Conservation (phyloP, 768 basidiomycete genomes). For the Hortiboletus flavorubellus region DNA sequence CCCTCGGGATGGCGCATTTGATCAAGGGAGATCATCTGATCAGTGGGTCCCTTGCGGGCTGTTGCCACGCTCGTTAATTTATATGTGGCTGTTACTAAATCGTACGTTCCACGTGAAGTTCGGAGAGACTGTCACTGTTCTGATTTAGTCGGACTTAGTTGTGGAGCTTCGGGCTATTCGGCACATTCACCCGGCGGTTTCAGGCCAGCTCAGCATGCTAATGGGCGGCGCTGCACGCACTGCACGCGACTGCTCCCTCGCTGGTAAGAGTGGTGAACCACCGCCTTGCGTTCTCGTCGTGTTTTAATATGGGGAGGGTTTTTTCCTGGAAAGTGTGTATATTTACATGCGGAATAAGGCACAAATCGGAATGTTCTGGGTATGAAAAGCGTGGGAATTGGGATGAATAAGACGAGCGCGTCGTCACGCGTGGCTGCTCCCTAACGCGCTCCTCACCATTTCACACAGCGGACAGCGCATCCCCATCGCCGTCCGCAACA, state of each 20-base stretch:
- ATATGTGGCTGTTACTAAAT: slow-evolving; percentile 11
- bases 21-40: slow-evolving; percentile 22
- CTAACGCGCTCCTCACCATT: slow-evolving; percentile 38
- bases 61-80: slow-evolving; percentile 10
- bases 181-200: slow-evolving; percentile 10
- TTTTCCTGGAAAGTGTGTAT: slow-evolving; percentile 6
- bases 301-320: slow-evolving; percentile 9
- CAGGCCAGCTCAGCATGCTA: slow-evolving; percentile 9
- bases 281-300: slow-evolving; percentile 12
- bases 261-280: slow-evolving; percentile 3
- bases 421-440: slow-evolving; percentile 36
- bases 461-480: slow-evolving; percentile 38
- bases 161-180: slow-evolving; percentile 19
- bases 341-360: slow-evolving; percentile 17
- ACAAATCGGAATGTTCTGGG: slow-evolving; percentile 23
- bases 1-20: slow-evolving; percentile 23
- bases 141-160: slow-evolving; percentile 24
- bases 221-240: neutral
- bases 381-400: slow-evolving; percentile 31
- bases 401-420: slow-evolving; percentile 38
- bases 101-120: slow-evolving; percentile 28
- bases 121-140: slow-evolving; percentile 16
- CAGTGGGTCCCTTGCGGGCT: slow-evolving; percentile 6
- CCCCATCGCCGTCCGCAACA: slow-evolving; percentile 30
- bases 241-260: neutral